Evolutionary conservation across 352 stramenopile species (phyloP).

Genomic region (Thalassiosira delicatula): DNA sequence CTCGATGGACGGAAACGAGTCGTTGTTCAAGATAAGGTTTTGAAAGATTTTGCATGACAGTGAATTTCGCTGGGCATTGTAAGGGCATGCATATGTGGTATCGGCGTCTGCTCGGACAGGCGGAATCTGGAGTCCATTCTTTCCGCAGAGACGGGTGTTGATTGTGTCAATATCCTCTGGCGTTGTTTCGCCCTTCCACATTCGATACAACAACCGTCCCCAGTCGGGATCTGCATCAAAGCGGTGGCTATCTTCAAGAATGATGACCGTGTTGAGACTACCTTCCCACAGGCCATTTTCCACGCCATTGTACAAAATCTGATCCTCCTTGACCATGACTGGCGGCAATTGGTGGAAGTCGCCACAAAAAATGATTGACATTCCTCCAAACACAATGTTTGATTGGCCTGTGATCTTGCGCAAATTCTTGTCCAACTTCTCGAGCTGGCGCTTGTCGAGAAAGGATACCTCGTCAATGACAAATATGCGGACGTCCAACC

Average conservation of each 20-base stretch:
- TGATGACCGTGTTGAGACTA: conserved; percentile 31
- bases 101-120: not conserved
- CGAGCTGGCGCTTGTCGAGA: not conserved
- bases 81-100: conserved; percentile 17
- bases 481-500: conserved; percentile 24
- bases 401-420: not conserved
- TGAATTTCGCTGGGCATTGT: conserved; percentile 30
- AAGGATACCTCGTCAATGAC: conserved; percentile 53
- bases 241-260: conserved; percentile 44
- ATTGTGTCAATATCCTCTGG: not conserved
- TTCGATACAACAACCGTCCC: conserved; percentile 37
- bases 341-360: conserved; percentile 55
- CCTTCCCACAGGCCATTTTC: not conserved
- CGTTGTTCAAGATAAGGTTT: conserved; percentile 12
- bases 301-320: conserved; percentile 28
- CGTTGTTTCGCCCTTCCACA: conserved; percentile 31
- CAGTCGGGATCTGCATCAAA: conserved; percentile 53
- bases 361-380: conserved; percentile 51
- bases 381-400: conserved; percentile 10
- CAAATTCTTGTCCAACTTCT: conserved; percentile 17
- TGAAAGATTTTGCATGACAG: conserved; percentile 22
- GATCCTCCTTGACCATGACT: conserved; percentile 5
- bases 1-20: conserved; percentile 2
- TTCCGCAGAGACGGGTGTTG: not conserved
- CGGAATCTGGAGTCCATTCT: not conserved